Conservation (phyloP, 495 filamentous ascomycete genomes). For the Penicillium arizonense region DNA sequence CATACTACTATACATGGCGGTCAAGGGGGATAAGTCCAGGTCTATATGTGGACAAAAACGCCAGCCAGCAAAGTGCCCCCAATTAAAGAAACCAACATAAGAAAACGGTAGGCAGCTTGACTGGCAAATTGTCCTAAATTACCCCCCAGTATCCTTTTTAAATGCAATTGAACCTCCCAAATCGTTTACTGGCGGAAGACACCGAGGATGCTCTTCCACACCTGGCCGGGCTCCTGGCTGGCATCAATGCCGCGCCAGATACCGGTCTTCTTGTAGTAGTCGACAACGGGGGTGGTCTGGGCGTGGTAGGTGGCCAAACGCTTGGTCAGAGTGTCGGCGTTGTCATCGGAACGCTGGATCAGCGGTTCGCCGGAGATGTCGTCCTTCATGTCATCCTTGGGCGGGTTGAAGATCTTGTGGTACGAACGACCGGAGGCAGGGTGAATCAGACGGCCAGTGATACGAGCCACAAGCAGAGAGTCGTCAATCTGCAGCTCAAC, state of each 20-base stretch:
- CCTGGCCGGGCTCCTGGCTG: slow-evolving; percentile 91
- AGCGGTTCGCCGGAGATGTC: slow-evolving; percentile 96
- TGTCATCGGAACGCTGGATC: slow-evolving; percentile 95
- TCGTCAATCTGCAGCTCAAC: slow-evolving; percentile 97
- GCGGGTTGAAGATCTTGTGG: slow-evolving; percentile 99
- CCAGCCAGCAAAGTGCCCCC: slow-evolving; percentile 12
- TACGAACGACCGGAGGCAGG: slow-evolving; percentile 94
- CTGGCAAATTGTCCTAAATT: slow-evolving; percentile 8
- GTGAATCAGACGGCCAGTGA: slow-evolving; percentile 95
- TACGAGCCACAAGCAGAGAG: slow-evolving; percentile 85
- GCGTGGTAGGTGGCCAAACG: slow-evolving; percentile 88
- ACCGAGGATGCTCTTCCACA: slow-evolving; percentile 88
- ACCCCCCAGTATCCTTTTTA: slow-evolving; percentile 6
- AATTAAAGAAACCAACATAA: slow-evolving; percentile 16
- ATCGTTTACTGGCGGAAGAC: slow-evolving; percentile 66
- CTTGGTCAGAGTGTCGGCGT: slow-evolving; percentile 96
- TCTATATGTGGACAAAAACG: slow-evolving; percentile 25
- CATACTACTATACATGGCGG: slow-evolving; percentile 29
- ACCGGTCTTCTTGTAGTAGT: slow-evolving; percentile 94
- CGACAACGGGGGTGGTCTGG: slow-evolving; percentile 88
- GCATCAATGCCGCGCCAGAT: slow-evolving; percentile 97
- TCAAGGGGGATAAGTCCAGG: slow-evolving; percentile 16
- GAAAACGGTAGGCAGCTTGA: slow-evolving; percentile 14
- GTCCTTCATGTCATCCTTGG: slow-evolving; percentile 89
- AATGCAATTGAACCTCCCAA: background rate